A percentile compares a stretch with the other conserved stretches of the same genome.
Evolutionary conservation across 106 monocot genomes (phyloP).

Genomic region (Iris macrosiphon): DNA sequence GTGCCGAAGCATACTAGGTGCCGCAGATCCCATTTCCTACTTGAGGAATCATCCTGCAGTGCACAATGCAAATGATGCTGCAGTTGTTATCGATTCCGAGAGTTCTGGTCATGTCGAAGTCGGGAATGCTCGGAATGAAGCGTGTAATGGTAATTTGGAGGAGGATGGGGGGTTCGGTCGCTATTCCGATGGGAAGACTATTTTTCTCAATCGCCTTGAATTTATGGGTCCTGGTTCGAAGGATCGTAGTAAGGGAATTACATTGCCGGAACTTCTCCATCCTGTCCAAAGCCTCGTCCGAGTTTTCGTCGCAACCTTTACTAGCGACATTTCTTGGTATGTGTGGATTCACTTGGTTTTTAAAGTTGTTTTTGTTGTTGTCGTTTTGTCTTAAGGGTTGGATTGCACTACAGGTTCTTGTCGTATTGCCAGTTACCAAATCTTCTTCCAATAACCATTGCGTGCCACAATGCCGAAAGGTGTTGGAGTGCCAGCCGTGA

Average conservation of each 20-base stretch:
- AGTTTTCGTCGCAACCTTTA: conserved; percentile 80
- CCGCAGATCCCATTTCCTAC: conserved; percentile 40
- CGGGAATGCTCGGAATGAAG: not conserved
- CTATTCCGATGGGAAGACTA: conserved; percentile 51
- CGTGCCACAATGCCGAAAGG: conserved; percentile 51
- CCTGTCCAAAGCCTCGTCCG: conserved; percentile 47
- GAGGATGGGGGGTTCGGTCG: conserved; percentile 1
- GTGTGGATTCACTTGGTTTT: not conserved
- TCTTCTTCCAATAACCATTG: conserved; percentile 64
- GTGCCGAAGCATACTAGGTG: conserved; percentile 29
- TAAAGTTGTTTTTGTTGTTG: not conserved
- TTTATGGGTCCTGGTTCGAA: conserved; percentile 10
- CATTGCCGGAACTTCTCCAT: conserved; percentile 71
- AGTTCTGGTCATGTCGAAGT: not conserved
- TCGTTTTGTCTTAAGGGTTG: too few species aligned
- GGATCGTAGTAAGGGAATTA: conserved; percentile 18
- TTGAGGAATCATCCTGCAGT: too few species aligned
- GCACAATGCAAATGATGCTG: not conserved
- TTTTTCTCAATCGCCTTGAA: conserved; percentile 56
- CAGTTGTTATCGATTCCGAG: not conserved
- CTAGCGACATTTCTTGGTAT: conserved; percentile 75
- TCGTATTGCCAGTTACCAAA: conserved; percentile 50
- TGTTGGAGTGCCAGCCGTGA: conserved; percentile 55
- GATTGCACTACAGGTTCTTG: conserved; percentile 79
- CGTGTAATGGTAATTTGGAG: not conserved